phyloP scores from a whole-genome alignment of 306 rosid genomes.

The Styphnolobium japonicum region DNA sequence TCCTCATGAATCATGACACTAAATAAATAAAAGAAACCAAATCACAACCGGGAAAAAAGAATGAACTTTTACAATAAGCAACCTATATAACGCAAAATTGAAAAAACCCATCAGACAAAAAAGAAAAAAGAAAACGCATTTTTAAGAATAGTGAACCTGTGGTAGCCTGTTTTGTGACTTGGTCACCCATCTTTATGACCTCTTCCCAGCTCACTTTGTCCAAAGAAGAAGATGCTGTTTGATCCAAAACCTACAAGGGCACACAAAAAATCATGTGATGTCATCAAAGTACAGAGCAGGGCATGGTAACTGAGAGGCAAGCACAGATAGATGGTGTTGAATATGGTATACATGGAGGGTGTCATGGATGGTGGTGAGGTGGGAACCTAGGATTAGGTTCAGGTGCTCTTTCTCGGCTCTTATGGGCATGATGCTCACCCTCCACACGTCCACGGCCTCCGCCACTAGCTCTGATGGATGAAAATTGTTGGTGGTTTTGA shows the following conservation, averaged over 20 bases:
- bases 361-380: conserved; percentile 68
- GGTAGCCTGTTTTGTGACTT: conserved; percentile 83
- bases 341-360: conserved; percentile 52
- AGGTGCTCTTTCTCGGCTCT: conserved; percentile 54
- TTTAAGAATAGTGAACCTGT: conserved; percentile 41
- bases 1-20: background rate
- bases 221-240: conserved; percentile 55
- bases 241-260: conserved; percentile 57
- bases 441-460: too few species aligned
- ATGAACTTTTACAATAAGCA: background rate
- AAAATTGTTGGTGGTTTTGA: too few species aligned
- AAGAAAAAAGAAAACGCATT: background rate
- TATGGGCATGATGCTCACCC: conserved; percentile 21
- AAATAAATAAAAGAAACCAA: background rate
- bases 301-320: background rate
- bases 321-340: background rate
- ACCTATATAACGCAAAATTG: background rate
- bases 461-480: too few species aligned
- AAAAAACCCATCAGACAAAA: background rate
- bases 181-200: conserved; percentile 62
- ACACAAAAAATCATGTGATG: background rate
- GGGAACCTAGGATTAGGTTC: conserved; percentile 39
- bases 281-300: too few species aligned
- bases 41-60: background rate
- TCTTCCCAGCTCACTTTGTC: conserved; percentile 77